These are phyloP conservation scores for Parachlorella kessleri DNA, from an alignment of 139 green algal genomes.

Conservation along the genomic window DNA sequence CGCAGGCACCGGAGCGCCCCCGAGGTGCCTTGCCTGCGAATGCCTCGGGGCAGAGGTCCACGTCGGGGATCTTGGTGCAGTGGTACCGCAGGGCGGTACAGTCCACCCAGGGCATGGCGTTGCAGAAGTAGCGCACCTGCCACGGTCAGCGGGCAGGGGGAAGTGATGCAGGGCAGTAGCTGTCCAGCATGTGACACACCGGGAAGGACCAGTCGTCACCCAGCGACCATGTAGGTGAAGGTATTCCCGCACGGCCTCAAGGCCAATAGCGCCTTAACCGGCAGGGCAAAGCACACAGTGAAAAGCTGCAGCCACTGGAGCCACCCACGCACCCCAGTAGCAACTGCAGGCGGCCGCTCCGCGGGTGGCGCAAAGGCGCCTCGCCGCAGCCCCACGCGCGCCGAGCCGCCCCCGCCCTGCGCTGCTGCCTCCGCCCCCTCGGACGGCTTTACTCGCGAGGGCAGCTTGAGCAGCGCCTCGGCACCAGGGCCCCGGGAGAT, in stretches of 20 bases:
- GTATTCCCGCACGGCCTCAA: too few relatives aligned
- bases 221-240: too few relatives aligned
- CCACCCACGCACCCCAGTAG: background rate
- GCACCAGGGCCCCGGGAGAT: background rate
- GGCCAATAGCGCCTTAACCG: too few relatives aligned
- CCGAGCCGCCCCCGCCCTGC: background rate
- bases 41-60: slow-evolving; percentile 75
- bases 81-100: slow-evolving; percentile 87
- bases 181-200: too few relatives aligned
- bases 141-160: background rate
- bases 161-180: background rate
- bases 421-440: slow-evolving; percentile 6
- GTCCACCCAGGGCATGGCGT: slow-evolving; percentile 76
- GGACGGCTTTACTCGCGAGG: background rate
- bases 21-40: slow-evolving; percentile 31
- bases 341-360: background rate
- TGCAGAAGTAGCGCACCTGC: slow-evolving; percentile 65
- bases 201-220: too few relatives aligned
- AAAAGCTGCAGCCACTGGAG: too few relatives aligned
- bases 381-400: background rate
- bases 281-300: too few relatives aligned
- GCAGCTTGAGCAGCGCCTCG: slow-evolving; percentile 3
- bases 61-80: slow-evolving; percentile 72
- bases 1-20: too few relatives aligned
- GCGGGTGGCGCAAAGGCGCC: background rate